Evolutionary conservation across 2,329 filamentous ascomycete species (phyloP).

Genomic region (Pleurostoma richardsiae): DNA sequence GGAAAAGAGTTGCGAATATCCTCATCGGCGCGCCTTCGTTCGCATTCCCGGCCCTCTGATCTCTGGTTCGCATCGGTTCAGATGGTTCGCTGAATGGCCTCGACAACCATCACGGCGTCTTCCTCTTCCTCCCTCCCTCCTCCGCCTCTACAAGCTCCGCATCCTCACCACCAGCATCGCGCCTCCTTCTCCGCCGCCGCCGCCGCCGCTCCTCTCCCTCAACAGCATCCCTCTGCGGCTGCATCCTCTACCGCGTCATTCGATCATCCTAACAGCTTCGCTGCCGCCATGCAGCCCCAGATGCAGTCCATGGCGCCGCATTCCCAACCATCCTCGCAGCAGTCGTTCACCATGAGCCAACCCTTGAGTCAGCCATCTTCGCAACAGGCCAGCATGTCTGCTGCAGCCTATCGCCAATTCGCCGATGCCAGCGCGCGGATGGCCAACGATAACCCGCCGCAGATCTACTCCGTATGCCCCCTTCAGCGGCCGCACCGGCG

Average conservation of each 20-base stretch:
- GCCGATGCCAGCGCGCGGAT: conserved; percentile 28
- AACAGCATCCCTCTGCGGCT: conserved; percentile 6
- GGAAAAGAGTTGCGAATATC: no score
- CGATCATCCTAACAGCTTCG: conserved; percentile 11
- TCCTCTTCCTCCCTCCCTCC: conserved; percentile 10
- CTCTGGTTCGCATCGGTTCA: no score
- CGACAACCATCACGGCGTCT: conserved; percentile 25
- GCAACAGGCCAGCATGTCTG: conserved; percentile 30
- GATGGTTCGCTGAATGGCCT: conserved; percentile 26
- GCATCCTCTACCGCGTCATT: conserved; percentile 8
- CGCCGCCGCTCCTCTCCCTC: conserved; percentile 4
- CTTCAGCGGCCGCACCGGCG: background rate
- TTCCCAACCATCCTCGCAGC: conserved; percentile 39
- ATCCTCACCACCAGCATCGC: conserved; percentile 10
- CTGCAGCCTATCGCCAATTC: conserved; percentile 31
- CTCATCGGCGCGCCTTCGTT: no score
- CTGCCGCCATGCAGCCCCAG: conserved; percentile 8
- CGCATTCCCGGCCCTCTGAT: no score
- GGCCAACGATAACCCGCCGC: conserved; percentile 37
- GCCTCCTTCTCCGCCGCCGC: conserved; percentile 15
- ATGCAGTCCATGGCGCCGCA: conserved; percentile 12
- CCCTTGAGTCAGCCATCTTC: conserved; percentile 49
- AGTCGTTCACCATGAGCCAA: conserved; percentile 51
- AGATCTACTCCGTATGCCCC: conserved; percentile 56
- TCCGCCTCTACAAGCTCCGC: conserved; percentile 9